Conservation (phyloP, 2,329 filamentous ascomycete genomes). For the Fusarium robinianum region DNA sequence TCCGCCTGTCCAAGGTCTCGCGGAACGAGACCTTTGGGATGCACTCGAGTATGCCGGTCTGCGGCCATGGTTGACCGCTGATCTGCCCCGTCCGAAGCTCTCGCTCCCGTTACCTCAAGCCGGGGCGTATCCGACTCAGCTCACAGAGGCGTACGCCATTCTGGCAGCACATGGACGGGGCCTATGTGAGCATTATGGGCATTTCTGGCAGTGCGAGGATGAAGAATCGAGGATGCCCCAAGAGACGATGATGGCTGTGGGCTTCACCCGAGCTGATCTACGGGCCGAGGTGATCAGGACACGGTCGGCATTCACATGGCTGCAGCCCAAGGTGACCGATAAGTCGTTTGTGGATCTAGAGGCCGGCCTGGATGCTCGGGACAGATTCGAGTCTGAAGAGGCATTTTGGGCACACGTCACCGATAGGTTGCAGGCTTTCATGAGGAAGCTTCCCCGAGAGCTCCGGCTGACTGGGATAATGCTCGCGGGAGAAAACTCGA, state of each 20-base stretch:
- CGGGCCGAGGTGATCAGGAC: conserved; percentile 7
- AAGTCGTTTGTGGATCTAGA: neutral
- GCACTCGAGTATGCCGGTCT: conserved; percentile 1
- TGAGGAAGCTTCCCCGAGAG: neutral
- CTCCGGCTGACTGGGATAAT: neutral
- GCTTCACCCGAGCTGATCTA: conserved; percentile 5
- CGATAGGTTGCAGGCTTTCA: neutral
- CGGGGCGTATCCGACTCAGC: neutral
- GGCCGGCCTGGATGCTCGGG: neutral
- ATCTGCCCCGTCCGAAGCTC: neutral
- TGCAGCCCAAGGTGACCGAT: neutral
- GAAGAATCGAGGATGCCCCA: neutral
- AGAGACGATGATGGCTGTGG: neutral
- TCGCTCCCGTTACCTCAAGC: neutral
- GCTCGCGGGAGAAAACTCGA: conserved; percentile 12
- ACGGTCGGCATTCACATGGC: neutral
- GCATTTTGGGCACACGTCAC: conserved; percentile 3
- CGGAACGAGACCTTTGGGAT: neutral
- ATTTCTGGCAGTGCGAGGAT: neutral
- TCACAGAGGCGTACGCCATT: conserved; percentile 8
- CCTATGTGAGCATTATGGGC: conserved; percentile 6
- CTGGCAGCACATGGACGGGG: conserved; percentile 4
- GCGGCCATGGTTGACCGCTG: neutral
- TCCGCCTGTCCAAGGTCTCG: neutral
- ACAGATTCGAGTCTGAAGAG: neutral